phyloP scores from a whole-genome alignment of 345 rosid species.

The Durio zibethinus region DNA sequence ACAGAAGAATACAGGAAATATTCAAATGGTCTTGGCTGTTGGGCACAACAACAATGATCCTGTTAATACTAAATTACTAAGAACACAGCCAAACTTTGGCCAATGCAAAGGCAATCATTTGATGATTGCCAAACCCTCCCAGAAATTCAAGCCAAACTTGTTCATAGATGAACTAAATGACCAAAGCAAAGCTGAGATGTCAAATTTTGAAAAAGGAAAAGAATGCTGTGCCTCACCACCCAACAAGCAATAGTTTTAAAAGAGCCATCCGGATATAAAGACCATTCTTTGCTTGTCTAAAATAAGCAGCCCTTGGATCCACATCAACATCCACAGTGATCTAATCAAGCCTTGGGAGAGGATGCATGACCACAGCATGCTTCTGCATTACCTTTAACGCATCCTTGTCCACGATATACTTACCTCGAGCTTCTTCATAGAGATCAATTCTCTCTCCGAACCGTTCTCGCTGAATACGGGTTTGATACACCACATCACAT shows the following conservation, averaged over 20 bases:
- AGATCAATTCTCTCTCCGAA: constrained; percentile 87
- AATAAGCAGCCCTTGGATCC: constrained; percentile 95
- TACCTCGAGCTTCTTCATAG: constrained; percentile 89
- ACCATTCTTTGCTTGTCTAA: constrained; percentile 98
- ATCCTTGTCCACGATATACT: constrained; percentile 66
- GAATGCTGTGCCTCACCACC: constrained; percentile 20
- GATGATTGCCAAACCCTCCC: background rate
- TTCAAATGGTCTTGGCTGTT: background rate
- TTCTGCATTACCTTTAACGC: constrained; percentile 72
- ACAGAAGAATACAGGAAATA: background rate
- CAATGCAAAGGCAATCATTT: background rate
- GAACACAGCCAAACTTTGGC: background rate
- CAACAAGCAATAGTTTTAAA: constrained; percentile 37
- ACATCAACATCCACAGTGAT: constrained; percentile 72
- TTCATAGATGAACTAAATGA: background rate
- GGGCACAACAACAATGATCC: too few relatives aligned
- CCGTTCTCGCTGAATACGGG: constrained; percentile 85
- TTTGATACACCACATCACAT: constrained; percentile 88
- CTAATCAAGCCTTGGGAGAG: constrained; percentile 97
- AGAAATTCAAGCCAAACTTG: background rate
- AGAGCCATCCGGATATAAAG: constrained; percentile 96
- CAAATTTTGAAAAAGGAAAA: background rate
- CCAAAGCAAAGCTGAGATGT: background rate
- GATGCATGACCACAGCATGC: constrained; percentile 90
- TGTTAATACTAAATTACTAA: background rate